Percentiles rank a stretch among this genome's conserved stretches.
These are phyloP conservation scores for Mycena rebaudengoi DNA, from an alignment of 768 basidiomycete genomes.

Conservation along the genomic window DNA sequence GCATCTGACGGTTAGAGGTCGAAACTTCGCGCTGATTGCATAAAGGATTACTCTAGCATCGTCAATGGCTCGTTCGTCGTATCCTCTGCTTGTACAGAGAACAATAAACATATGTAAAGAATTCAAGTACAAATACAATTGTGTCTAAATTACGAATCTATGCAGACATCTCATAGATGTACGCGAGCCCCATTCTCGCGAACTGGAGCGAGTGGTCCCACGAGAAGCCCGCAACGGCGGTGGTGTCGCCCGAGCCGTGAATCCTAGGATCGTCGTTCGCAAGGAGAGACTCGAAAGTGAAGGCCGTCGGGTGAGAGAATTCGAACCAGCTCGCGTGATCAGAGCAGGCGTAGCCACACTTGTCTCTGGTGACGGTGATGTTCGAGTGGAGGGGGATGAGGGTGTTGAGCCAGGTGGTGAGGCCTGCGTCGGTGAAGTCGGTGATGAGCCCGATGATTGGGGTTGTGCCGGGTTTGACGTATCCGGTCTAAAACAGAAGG, in stretches of 20 bases:
- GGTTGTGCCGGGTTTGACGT: conserved; percentile 55
- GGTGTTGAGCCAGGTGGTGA: conserved; percentile 55
- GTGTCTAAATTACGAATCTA: too few species aligned
- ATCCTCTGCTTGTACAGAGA: too few species aligned
- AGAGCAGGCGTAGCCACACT: conserved; percentile 54
- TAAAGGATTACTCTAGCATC: too few species aligned
- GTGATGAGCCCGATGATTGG: conserved; percentile 51
- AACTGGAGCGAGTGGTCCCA: conserved; percentile 65
- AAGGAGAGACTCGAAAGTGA: conserved; percentile 54
- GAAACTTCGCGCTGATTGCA: too few species aligned
- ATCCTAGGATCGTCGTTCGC: conserved; percentile 56
- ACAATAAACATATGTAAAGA: too few species aligned
- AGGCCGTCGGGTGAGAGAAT: conserved; percentile 48
- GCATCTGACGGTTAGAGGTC: too few species aligned
- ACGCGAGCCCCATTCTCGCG: conserved; percentile 66
- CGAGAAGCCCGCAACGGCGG: conserved; percentile 54
- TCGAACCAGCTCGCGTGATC: conserved; percentile 59
- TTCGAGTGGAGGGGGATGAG: conserved; percentile 47
- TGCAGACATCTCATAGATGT: conserved; percentile 65
- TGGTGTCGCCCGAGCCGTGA: conserved; percentile 55
- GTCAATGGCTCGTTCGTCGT: too few species aligned
- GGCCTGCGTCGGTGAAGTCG: conserved; percentile 47
- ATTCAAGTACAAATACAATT: too few species aligned
- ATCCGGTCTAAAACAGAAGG: too few species aligned
- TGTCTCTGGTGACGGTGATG: conserved; percentile 47